Evolutionary conservation across 805 yeast genomes (phyloP), one percentile per base, ranked within the genome.

Genomic region (Barnettozyma pratensis): DNA sequence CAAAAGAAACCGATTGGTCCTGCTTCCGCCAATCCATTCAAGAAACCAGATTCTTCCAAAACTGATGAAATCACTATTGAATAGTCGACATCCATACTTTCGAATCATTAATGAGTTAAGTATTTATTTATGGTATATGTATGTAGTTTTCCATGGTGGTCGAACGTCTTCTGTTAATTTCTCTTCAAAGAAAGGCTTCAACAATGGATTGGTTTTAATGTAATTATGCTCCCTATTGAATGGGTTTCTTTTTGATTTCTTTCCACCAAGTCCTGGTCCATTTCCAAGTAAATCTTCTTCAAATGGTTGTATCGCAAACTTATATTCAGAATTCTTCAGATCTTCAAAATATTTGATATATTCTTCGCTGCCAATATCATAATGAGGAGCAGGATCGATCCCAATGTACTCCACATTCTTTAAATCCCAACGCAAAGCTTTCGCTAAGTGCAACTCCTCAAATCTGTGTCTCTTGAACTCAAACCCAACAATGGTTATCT

Each of bases 381-480:
- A 59, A 26, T 63, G 55, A 10, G 86, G 79, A 29, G 57, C 47
- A 2, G 91, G 94, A 7, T 77, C 74, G 51, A 76, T 71, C 0
- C 89, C 85, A 31, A 81, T 61, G 56, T 83, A 85, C 1, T 67
- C 61, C 1, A 79, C 68, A 5, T 63, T 60, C 0, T 58, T 57
- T 2, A 39, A 12, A 4, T 76, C 72, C 45, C 68, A 74, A 14
- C 66, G 69, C 37, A 85, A 62, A 0, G 83, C 81, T n/a, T 57
- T 57, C 27, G 14, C 14, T 10, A 80, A 67, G 64, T 85, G 94
- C 37, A 69, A 61, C 0, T 73, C 57, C 14, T 80, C 41, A 58
- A 87, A 87, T 45, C 96, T 69, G 19, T 61, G 59, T 46, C 78
- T 66, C 58, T 88, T 88, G 65, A 88, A 88, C 41, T 81, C 89